These are phyloP conservation scores for Plasmopara halstedii DNA, from an alignment of 352 stramenopile species.

Conservation along the genomic window DNA sequence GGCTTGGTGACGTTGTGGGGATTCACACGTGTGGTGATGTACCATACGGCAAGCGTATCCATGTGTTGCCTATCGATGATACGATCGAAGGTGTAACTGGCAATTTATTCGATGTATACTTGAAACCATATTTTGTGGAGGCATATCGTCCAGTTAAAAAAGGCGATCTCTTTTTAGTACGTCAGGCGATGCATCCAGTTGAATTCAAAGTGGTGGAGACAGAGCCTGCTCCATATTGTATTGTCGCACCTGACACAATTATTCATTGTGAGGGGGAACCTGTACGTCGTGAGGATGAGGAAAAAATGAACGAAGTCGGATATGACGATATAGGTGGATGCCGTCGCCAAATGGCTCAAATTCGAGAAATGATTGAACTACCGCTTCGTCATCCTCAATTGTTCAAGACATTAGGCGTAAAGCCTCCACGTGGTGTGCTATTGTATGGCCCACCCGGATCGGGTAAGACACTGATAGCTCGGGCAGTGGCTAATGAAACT, in stretches of 20 bases:
- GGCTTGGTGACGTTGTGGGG: slow-evolving; percentile 97
- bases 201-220: slow-evolving; percentile 99
- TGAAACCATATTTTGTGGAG: slow-evolving; percentile 99
- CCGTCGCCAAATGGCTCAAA: slow-evolving; percentile 98
- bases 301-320: slow-evolving; percentile 97
- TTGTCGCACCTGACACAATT: slow-evolving; percentile 98
- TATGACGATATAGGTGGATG: slow-evolving; percentile 99
- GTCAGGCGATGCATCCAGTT: slow-evolving; percentile 98
- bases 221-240: slow-evolving; percentile 96
- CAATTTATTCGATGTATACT: slow-evolving; percentile 99
- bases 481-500: slow-evolving; percentile 98
- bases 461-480: slow-evolving; percentile 98
- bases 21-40: slow-evolving; percentile 96
- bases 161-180: slow-evolving; percentile 98
- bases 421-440: slow-evolving; percentile 98
- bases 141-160: slow-evolving; percentile 99
- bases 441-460: slow-evolving; percentile 97
- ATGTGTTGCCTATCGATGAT: slow-evolving; percentile 98
- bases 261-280: slow-evolving; percentile 99
- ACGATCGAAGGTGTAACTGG: slow-evolving; percentile 99
- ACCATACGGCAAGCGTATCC: slow-evolving; percentile 97
- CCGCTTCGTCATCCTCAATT: slow-evolving; percentile 95
- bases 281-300: slow-evolving; percentile 97
- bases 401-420: slow-evolving; percentile 99
- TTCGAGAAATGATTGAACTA: slow-evolving; percentile 99